Base-by-base conservation (phyloP, 306 rosid genomes). In the Lotus japonicus region DNA sequence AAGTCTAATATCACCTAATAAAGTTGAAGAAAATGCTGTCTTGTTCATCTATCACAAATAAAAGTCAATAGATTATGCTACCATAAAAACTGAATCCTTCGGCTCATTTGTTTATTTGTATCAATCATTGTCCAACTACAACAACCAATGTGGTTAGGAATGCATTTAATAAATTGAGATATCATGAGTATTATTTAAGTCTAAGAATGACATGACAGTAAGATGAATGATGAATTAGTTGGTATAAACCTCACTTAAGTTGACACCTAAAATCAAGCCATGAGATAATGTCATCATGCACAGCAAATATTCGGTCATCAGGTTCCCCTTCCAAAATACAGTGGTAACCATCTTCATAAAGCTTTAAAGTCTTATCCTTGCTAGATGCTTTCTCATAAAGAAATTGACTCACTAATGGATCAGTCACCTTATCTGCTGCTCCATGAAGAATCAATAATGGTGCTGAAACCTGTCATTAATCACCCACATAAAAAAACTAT, bases 291-390 rank as follows among this genome's bases (percentile, higher is more conserved):
- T 91, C 97, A 57, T 82, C 60, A 62, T 86, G 94, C 46, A 81
- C 79, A 9, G 76, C 31, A 65, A 72, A 70, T 63, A 91, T 91
- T 80, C 86, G 82, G 52, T 82, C 91, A 79, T 91, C 95, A 1
- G 97, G 87, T 67, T 91, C 97, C 26, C 97, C 95, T 80, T 91
- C 95, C 59, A 91, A 83, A 63, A 91, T 85, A 87, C 85, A 74
- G 73, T 92, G 97, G 60, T 66, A 88, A 55, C 91, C 88, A 53
- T 68, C 84, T 57, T 84, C 86, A 21, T 89, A 87, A 4, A 85
- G 61, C 83, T 89, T 83, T 12, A 91, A 43, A 45, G 87, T 87
- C 81, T 91, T 87, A 66, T 91, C 96, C 43, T 80, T 72, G 79
- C 89, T 82, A 3, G 85, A 82, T 16, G 97, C 91, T 7, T 73